Conservation (phyloP, 345 rosid genomes). For the Brassica cretica region DNA sequence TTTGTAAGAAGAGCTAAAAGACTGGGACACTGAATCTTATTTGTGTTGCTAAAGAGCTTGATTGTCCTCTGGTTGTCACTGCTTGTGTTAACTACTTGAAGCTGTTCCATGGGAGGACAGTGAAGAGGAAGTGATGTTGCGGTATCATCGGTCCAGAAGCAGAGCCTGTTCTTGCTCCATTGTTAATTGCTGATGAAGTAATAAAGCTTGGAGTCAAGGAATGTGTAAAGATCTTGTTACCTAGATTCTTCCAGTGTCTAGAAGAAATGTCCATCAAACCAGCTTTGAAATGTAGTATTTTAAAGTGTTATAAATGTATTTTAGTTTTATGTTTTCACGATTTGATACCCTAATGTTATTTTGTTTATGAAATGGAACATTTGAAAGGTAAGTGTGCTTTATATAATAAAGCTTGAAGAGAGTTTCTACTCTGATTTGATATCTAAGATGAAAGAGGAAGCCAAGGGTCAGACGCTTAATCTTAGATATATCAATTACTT, state of each 20-base stretch:
- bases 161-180: conserved; percentile 68
- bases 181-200: conserved; percentile 50
- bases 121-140: conserved; percentile 85
- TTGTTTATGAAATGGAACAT: not conserved
- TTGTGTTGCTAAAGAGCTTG: conserved; percentile 67
- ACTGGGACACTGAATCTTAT: conserved; percentile 37
- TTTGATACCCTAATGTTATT: not conserved
- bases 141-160: conserved; percentile 66
- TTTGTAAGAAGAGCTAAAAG: too few relatives aligned
- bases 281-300: too few relatives aligned
- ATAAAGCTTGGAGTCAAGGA: conserved; percentile 69
- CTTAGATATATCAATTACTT: not conserved
- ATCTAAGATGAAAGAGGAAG: not conserved
- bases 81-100: conserved; percentile 84
- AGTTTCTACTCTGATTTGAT: not conserved
- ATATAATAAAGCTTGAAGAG: not conserved
- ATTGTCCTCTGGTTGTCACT: conserved; percentile 55
- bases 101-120: conserved; percentile 97
- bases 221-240: conserved; percentile 52
- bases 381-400: not conserved
- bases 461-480: not conserved
- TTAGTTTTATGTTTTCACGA: not conserved
- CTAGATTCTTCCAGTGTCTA: conserved; percentile 52
- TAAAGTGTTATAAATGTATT: too few relatives aligned
- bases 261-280: not conserved